Conservation (phyloP, 2,329 filamentous ascomycete genomes). For the Scedosporium apiospermum region DNA sequence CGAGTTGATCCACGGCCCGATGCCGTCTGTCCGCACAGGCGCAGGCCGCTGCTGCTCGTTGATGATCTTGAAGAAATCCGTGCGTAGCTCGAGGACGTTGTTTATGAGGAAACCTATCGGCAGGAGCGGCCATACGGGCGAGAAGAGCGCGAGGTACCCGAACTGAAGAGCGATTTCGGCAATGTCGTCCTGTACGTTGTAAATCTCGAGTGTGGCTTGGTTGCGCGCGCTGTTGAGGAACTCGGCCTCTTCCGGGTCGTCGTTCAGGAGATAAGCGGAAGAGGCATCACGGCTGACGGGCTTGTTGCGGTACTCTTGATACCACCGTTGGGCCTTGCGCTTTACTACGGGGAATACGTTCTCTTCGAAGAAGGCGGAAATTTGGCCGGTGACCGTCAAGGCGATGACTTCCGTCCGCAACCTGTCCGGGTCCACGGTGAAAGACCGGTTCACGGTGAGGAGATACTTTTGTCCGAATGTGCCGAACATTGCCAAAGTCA, state of each 20-base stretch:
- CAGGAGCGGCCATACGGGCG: slow-evolving; percentile 66
- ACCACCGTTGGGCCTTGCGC: slow-evolving; percentile 42
- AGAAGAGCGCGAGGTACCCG: slow-evolving; percentile 65
- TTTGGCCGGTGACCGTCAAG: slow-evolving; percentile 62
- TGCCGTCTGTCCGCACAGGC: slow-evolving; percentile 60
- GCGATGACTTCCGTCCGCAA: slow-evolving; percentile 67
- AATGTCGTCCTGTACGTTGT: slow-evolving; percentile 65
- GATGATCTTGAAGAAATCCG: slow-evolving; percentile 69
- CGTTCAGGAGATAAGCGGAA: slow-evolving; percentile 38
- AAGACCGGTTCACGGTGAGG: slow-evolving; percentile 32
- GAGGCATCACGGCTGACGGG: slow-evolving; percentile 26
- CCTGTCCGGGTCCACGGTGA: slow-evolving; percentile 55
- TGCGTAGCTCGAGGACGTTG: slow-evolving; percentile 68
- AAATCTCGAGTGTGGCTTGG: slow-evolving; percentile 57
- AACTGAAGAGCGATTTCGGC: slow-evolving; percentile 67
- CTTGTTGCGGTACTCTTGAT: slow-evolving; percentile 24
- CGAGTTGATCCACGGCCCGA: slow-evolving; percentile 63
- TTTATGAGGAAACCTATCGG: slow-evolving; percentile 65
- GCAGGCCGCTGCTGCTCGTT: slow-evolving; percentile 62
- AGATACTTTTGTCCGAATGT: slow-evolving; percentile 38
- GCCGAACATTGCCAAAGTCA: slow-evolving; percentile 39
- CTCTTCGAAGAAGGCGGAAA: slow-evolving; percentile 64
- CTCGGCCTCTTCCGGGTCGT: slow-evolving; percentile 51
- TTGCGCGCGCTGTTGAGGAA: slow-evolving; percentile 56
- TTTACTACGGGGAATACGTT: slow-evolving; percentile 61